Base-by-base conservation (phyloP, 116 monocot genomes). In the Phalaenopsis hybrid region DNA sequence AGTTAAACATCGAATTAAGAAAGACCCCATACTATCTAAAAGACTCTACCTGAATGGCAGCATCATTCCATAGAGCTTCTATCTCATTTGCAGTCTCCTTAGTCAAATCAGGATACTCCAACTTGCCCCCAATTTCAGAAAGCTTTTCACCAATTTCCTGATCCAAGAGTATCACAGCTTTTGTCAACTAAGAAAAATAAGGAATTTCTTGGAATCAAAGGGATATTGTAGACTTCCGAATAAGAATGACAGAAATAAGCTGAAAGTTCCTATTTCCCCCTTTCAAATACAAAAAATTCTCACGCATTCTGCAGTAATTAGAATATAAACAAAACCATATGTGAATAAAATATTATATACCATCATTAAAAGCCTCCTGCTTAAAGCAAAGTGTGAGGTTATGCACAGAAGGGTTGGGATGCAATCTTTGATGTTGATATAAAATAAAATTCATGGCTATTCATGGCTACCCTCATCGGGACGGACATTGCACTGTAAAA, bases 81-180 rank as follows among this genome's bases (percentile, higher is more conserved):
- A 96, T 92, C 43, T 92, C 92, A 23, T 81, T 69, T 58, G 91
- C 89, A 86, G 83, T 81, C 28, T 96, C 90, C 65, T 88, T 91
- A 6, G 91, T 94, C 59, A 94, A 89, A 73, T 83, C 59, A 74
- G 96, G 92, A 82, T 89, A 92, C 55, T 92, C 90, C 85, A 90
- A 85, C 79, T 86, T 85, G 70, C 86, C 85, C 77, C 94, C 94
- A 82, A 94, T 90, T 80, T 94, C 96, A 82, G 94, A 94, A 46
- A 96, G 80, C 79, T 88, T 96, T 88, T 96, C 96, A 78, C 96
- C 96, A 83, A 91, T 87, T 28, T 87, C 94, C 96, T 96, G 84
- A 55, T 34, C 23, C 23, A 76, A 82, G 50, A 44, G 25, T 80
- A 69, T 41, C 84, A 45, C 77, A 68, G 43, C 44, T 16, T 69